A percentile compares a stretch with the other conserved stretches of the same genome.
Conservation (phyloP, 1,284 basidiomycete genomes). For the Puccinia hordei region DNA sequence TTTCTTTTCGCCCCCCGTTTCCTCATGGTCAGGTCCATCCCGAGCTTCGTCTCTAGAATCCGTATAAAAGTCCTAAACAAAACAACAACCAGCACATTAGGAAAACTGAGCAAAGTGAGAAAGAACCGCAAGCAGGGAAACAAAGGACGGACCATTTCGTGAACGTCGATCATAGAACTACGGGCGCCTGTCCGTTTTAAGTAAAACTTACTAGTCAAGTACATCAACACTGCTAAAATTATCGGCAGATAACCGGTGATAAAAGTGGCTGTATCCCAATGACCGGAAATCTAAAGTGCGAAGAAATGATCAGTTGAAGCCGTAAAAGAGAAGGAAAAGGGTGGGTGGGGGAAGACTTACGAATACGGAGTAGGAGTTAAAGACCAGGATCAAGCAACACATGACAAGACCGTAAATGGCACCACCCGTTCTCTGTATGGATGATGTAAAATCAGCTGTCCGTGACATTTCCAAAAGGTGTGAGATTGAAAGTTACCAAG, state of each 20-base stretch:
- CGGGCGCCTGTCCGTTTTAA: background rate
- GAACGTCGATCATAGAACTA: background rate
- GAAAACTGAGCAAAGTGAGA: background rate
- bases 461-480: too few relatives aligned
- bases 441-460: too few relatives aligned
- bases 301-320: too few relatives aligned
- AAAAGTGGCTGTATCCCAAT: constrained; percentile 55
- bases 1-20: background rate
- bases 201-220: constrained; percentile 11
- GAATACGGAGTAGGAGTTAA: constrained; percentile 61
- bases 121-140: too few relatives aligned
- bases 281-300: constrained; percentile 65
- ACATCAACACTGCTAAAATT: background rate
- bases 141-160: constrained; percentile 28
- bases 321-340: too few relatives aligned
- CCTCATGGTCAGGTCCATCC: constrained; percentile 28
- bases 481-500: constrained; percentile 58
- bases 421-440: constrained; percentile 59
- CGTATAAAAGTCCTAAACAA: constrained; percentile 27
- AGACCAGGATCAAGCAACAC: constrained; percentile 70
- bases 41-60: constrained; percentile 35
- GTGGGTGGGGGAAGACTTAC: constrained; percentile 5
- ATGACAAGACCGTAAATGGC: constrained; percentile 69
- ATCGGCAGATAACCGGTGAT: constrained; percentile 53
- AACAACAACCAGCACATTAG: background rate